These are phyloP conservation scores for Chlorella sp. DNA, from an alignment of 139 green algal genomes.

Conservation along the genomic window DNA sequence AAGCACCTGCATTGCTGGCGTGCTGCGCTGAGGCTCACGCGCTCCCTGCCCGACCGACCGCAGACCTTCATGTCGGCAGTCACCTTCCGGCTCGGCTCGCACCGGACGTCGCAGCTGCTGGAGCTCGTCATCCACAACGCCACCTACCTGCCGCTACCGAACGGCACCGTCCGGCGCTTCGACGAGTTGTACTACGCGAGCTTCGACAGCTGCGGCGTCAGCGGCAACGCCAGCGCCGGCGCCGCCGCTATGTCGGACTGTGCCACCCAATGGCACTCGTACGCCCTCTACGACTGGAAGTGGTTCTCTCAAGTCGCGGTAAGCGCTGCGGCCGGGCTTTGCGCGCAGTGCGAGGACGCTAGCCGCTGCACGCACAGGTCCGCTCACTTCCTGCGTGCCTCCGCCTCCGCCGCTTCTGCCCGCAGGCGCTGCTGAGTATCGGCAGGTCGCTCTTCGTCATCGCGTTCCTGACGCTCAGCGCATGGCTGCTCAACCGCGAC, in stretches of 20 bases:
- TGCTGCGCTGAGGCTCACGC: background rate
- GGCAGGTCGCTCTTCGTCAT: constrained; percentile 82
- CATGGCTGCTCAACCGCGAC: constrained; percentile 79
- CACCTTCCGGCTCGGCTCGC: background rate
- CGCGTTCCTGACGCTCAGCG: constrained; percentile 63
- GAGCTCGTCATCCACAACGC: constrained; percentile 47
- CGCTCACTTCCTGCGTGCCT: no score
- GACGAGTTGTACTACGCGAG: constrained; percentile 30
- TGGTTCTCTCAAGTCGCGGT: constrained; percentile 58
- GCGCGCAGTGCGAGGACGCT: no score
- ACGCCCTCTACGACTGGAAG: constrained; percentile 51
- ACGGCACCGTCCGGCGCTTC: constrained; percentile 6
- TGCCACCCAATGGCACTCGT: constrained; percentile 13
- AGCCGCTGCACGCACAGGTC: no score
- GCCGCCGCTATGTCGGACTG: no score
- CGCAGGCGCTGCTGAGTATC: constrained; percentile 75
- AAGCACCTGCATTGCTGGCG: background rate
- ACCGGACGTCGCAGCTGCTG: constrained; percentile 34
- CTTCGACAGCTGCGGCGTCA: background rate
- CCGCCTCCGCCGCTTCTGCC: no score
- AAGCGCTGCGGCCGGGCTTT: constrained; percentile 1
- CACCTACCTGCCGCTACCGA: constrained; percentile 14
- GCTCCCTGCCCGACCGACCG: no score
- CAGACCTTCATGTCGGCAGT: no score
- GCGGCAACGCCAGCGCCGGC: no score